Conservation (phyloP, 2,329 filamentous ascomycete species). For the Didymella pinodella region DNA sequence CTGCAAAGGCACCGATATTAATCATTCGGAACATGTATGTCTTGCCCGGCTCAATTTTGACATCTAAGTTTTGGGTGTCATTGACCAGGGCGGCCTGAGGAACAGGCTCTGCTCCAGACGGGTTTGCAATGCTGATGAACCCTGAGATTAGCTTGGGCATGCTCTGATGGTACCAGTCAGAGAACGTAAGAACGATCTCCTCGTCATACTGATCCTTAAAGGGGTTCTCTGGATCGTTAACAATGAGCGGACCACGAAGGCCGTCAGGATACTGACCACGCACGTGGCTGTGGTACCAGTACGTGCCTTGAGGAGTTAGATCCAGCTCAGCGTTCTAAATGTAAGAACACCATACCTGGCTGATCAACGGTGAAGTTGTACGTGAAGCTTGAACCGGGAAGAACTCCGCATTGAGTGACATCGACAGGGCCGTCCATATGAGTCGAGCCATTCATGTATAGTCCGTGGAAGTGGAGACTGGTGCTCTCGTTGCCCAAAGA, state of each 20-base stretch:
- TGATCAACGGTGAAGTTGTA: constrained; percentile 64
- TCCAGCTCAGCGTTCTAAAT: too few species aligned
- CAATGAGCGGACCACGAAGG: constrained; percentile 70
- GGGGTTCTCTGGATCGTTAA: constrained; percentile 66
- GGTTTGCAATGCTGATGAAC: constrained; percentile 61
- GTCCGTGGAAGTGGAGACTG: constrained; percentile 77
- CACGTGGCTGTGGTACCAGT: constrained; percentile 75
- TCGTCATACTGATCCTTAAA: constrained; percentile 63
- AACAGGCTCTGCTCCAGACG: constrained; percentile 69
- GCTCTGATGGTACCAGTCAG: constrained; percentile 75
- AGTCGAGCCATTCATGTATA: constrained; percentile 79
- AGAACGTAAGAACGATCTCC: constrained; percentile 72
- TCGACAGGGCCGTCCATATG: constrained; percentile 76
- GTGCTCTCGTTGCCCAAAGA: constrained; percentile 69
- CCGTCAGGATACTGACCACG: constrained; percentile 71
- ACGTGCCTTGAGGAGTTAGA: constrained; percentile 50
- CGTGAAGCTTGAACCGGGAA: constrained; percentile 68
- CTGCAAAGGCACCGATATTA: constrained; percentile 74
- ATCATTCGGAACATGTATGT: constrained; percentile 72
- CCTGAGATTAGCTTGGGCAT: constrained; percentile 54
- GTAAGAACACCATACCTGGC: constrained; percentile 37
- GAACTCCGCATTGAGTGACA: constrained; percentile 66
- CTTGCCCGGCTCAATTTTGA: constrained; percentile 59
- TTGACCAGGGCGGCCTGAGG: constrained; percentile 72
- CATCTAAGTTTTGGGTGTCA: constrained; percentile 60